Evolutionary conservation across 768 basidiomycete genomes (phyloP).

Genomic region (Suillus sp.): DNA sequence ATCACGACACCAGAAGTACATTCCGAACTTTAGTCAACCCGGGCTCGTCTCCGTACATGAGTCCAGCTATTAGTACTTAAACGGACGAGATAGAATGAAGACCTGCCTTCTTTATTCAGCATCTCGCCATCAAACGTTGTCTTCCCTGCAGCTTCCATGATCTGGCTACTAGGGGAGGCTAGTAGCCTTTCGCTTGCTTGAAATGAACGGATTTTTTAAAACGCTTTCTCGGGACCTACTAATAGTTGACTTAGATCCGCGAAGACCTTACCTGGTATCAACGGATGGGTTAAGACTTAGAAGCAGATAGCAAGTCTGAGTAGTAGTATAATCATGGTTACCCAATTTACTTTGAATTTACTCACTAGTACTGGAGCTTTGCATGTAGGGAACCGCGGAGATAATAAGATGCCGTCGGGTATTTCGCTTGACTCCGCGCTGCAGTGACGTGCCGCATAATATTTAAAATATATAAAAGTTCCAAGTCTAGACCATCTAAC

Average conservation of each 20-base stretch:
- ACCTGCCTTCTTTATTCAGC: background rate
- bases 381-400: background rate
- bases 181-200: background rate
- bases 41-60: background rate
- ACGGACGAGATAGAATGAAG: background rate
- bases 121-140: too few relatives aligned
- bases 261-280: background rate
- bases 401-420: background rate
- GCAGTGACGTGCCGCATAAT: too few relatives aligned
- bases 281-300: background rate
- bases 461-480: too few relatives aligned
- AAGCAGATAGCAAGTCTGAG: background rate
- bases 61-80: background rate
- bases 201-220: background rate
- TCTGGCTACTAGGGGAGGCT: too few relatives aligned
- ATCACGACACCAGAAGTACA: background rate
- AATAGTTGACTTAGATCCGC: background rate
- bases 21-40: background rate
- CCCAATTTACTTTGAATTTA: too few relatives aligned
- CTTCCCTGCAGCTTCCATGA: too few relatives aligned
- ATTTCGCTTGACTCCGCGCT: background rate
- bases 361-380: too few relatives aligned
- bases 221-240: background rate
- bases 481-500: too few relatives aligned
- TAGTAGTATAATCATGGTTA: background rate